A percentile compares a stretch with the other conserved stretches of the same genome.
Conservation (phyloP, 1,139 yeast species). For the Debaryomyces fabryi region DNA sequence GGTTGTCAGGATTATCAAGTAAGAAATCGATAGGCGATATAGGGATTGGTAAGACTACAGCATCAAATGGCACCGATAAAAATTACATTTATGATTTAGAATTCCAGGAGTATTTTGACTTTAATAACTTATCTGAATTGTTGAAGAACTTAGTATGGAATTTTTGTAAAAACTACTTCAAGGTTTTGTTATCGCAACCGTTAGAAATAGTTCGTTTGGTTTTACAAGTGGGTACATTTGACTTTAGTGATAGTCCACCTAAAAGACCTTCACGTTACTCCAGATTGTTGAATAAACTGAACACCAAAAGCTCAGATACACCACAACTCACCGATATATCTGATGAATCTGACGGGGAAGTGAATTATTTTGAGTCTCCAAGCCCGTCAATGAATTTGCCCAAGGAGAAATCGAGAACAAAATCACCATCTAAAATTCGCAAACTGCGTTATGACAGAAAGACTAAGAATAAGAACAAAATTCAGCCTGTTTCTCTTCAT, state of each 20-base stretch:
- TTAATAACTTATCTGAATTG: conserved; percentile 57
- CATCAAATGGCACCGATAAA: conserved; percentile 27
- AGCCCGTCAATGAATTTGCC: neutral
- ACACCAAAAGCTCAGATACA: conserved; percentile 1
- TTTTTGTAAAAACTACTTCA: conserved; percentile 67
- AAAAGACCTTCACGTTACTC: conserved; percentile 5
- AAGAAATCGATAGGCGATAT: conserved; percentile 19
- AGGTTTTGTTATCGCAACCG: conserved; percentile 78
- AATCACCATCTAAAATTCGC: conserved; percentile 10
- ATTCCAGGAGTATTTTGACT: conserved; percentile 66
- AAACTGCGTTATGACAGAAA: conserved; percentile 7
- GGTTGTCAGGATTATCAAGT: conserved; percentile 16
- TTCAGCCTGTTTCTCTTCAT: conserved; percentile 65
- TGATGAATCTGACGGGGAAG: conserved; percentile 46
- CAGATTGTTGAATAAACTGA: conserved; percentile 1
- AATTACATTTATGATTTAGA: conserved; percentile 66
- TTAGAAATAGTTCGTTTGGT: conserved; percentile 81
- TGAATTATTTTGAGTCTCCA: conserved; percentile 52
- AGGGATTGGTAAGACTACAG: conserved; percentile 16
- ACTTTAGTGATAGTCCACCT: conserved; percentile 17
- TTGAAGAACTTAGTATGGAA: conserved; percentile 57
- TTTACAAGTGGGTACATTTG: conserved; percentile 75
- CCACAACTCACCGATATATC: conserved; percentile 12
- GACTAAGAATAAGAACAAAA: conserved; percentile 26
- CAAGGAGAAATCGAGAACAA: conserved; percentile 1